Conservation (phyloP, 2,329 filamentous ascomycete genomes). For the Aspergillus sp. region DNA sequence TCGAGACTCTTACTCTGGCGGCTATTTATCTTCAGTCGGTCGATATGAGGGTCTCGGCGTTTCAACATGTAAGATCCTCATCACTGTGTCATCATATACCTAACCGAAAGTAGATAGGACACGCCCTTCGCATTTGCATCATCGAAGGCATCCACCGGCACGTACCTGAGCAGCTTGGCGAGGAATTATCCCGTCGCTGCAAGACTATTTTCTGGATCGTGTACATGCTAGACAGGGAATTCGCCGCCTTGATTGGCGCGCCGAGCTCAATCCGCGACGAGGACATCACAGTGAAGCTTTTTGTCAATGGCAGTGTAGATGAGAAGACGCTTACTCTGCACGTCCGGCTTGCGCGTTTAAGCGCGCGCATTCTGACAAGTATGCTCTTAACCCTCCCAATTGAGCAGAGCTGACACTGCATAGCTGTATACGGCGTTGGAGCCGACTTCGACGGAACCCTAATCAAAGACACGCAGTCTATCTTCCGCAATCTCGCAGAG, state of each 20-base stretch:
- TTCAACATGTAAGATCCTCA: constrained; percentile 35
- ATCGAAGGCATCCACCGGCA: constrained; percentile 30
- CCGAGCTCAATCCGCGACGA: constrained; percentile 30
- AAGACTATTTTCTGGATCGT: constrained; percentile 30
- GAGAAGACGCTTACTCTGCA: constrained; percentile 21
- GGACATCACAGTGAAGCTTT: constrained; percentile 26
- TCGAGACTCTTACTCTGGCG: constrained; percentile 36
- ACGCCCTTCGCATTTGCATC: constrained; percentile 26
- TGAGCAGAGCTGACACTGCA: not conserved
- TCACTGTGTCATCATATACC: not conserved
- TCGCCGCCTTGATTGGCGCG: constrained; percentile 27
- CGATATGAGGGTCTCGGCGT: constrained; percentile 42
- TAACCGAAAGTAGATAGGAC: constrained; percentile 21
- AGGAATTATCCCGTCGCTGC: constrained; percentile 19
- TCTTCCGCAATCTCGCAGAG: constrained; percentile 25
- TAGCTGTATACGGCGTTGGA: constrained; percentile 27
- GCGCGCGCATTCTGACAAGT: constrained; percentile 29
- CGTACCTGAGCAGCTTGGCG: constrained; percentile 25
- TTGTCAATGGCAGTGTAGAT: not conserved
- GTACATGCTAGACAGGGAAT: constrained; percentile 30
- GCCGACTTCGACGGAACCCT: constrained; percentile 24
- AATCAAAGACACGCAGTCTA: constrained; percentile 25
- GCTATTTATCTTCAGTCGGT: constrained; percentile 43
- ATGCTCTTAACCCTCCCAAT: not conserved
- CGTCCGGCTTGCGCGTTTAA: constrained; percentile 26